Base-by-base conservation (phyloP, 2,329 filamentous ascomycete species). In the Ceratocystis ficicola region DNA sequence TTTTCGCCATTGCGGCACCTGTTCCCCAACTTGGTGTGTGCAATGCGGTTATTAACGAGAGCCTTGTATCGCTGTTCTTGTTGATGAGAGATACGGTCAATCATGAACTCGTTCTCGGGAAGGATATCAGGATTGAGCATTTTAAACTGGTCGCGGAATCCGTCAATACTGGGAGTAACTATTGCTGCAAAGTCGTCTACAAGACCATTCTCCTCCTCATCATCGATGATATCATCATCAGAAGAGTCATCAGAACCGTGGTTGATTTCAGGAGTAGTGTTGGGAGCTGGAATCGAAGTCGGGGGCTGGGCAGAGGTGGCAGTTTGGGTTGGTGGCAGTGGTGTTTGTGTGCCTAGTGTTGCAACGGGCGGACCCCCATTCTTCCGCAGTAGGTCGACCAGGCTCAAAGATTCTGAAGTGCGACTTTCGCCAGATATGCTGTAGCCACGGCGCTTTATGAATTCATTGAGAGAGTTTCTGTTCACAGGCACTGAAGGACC, bases 41-140 rank as follows among this genome's bases (percentile, higher is more conserved):
- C 87, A 66, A 89, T 79, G 72, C 85, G 87, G 68, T 81, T 77
- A 46, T 84, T 86, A 36, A 93, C 78, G 17, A 96, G 78, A 32
- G 83, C 83, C 74, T 92, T 94, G 75, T 92, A 95, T 65, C 91
- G 84, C 67, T 85, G 79, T 60, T 87, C 78, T 73, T 96, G 90
- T 71, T 95, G 90, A 69, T 89, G 83, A 0, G 88, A 89, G 70
- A 96, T 88, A 59, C 91, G 86, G 36, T 94, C 88, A 15, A 93
- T 83, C 69, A 96, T 79, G 74, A 85, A 86, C 41, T 71, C 76
- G 70, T 82, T 80, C 3, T 72, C 80, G 7, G 80, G 78, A 7
- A 69, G 77, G 66, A 95, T 78, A 10, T 80, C 77, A n/a, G 90
- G 89, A 71, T 95, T 95, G 55, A 95, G 76, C 67, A 83, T 80